These are phyloP conservation scores for Brettanomyces anomalus DNA, from an alignment of 805 yeast species.

Conservation along the genomic window DNA sequence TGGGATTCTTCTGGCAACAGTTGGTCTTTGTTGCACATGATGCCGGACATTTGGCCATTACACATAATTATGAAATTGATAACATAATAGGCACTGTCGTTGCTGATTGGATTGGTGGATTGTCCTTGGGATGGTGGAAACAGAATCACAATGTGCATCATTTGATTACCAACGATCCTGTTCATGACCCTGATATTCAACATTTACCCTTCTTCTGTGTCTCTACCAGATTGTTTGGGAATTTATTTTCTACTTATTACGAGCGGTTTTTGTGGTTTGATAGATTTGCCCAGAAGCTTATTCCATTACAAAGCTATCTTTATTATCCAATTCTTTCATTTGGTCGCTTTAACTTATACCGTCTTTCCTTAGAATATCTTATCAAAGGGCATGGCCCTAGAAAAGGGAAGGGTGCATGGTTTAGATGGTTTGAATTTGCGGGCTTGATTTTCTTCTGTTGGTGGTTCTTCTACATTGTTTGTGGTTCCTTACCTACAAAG, in stretches of 20 bases:
- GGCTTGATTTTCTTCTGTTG: constrained; percentile 65
- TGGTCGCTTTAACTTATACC: constrained; percentile 79
- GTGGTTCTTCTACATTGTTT: constrained; percentile 72
- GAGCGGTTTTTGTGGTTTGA: constrained; percentile 63
- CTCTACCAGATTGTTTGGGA: constrained; percentile 56
- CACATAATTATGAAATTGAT: constrained; percentile 72
- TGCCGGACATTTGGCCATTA: constrained; percentile 78
- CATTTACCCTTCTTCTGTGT: constrained; percentile 90
- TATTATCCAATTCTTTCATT: constrained; percentile 75
- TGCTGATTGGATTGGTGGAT: constrained; percentile 80
- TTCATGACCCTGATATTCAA: constrained; percentile 91
- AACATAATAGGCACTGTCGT: constrained; percentile 63
- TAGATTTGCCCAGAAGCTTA: constrained; percentile 42
- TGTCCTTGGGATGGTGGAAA: constrained; percentile 93
- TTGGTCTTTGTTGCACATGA: constrained; percentile 83
- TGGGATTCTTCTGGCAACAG: constrained; percentile 87
- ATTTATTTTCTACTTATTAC: constrained; percentile 74
- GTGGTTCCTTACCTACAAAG: constrained; percentile 43
- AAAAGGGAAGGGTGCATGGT: constrained; percentile 79
- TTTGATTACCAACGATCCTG: constrained; percentile 83
- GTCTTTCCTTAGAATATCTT: constrained; percentile 73
- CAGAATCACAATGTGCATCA: constrained; percentile 92
- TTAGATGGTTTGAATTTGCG: constrained; percentile 64
- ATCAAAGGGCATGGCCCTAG: constrained; percentile 71
- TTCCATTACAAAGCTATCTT: constrained; percentile 59